A percentile compares a stretch with the other conserved stretches of the same genome.
phyloP scores from a whole-genome alignment of 108 stramenopile species.

The Cylindrotheca fusiformis region DNA sequence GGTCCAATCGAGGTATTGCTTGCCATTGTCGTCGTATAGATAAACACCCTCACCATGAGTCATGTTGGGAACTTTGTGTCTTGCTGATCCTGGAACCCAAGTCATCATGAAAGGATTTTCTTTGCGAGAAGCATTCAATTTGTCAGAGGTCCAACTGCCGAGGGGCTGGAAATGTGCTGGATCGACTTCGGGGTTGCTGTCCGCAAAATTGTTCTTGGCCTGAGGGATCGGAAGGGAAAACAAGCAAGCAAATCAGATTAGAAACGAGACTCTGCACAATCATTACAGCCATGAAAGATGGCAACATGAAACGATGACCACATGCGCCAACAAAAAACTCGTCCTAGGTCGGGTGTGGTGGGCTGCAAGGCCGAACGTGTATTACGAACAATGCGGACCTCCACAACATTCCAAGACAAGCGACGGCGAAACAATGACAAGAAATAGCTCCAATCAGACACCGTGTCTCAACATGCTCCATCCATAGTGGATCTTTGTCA shows the following conservation, averaged over 20 bases:
- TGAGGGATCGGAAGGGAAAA: constrained; percentile 14
- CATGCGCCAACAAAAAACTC: neutral
- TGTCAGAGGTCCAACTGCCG: constrained; percentile 45
- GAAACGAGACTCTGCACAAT: neutral
- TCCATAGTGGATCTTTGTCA: no score
- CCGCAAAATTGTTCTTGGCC: constrained; percentile 32
- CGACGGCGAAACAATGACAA: no score
- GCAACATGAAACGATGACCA: no score
- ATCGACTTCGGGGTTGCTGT: constrained; percentile 29
- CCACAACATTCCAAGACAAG: no score
- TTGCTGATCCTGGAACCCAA: constrained; percentile 47
- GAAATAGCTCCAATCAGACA: no score
- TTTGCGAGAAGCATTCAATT: constrained; percentile 33
- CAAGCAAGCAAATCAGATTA: neutral
- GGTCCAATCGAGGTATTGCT: constrained; percentile 70
- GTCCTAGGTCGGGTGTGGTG: no score
- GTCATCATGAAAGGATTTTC: constrained; percentile 58
- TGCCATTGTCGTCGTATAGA: constrained; percentile 55
- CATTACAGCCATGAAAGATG: no score
- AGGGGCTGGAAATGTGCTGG: constrained; percentile 48
- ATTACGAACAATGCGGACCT: no score
- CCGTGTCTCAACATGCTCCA: no score
- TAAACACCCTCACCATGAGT: constrained; percentile 65
- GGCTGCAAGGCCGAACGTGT: no score
- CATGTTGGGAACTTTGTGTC: constrained; percentile 49